Evolutionary conservation across 2,329 filamentous ascomycete species (phyloP).

Genomic region (Parasarocladium wereldwijsianum): DNA sequence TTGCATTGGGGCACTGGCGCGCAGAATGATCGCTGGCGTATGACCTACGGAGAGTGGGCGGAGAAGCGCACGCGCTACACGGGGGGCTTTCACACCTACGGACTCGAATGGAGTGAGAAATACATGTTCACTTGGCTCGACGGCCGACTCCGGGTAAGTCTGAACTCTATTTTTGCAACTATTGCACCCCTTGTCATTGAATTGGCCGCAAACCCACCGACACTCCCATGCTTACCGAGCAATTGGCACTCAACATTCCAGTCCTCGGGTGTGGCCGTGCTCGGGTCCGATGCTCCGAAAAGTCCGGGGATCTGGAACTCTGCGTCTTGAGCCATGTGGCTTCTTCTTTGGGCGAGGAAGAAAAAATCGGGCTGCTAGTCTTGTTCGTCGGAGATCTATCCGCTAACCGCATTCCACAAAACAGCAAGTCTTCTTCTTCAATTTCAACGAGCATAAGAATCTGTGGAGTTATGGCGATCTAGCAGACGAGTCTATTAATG

Average conservation of each 20-base stretch:
- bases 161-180: no score
- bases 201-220: no score
- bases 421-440: conserved; percentile 22
- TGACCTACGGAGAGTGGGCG: conserved; percentile 4
- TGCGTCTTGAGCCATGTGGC: no score
- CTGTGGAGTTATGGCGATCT: conserved; percentile 23
- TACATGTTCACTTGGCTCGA: conserved; percentile 40
- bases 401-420: conserved; percentile 8
- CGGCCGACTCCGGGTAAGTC: conserved; percentile 12
- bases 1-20: conserved; percentile 24
- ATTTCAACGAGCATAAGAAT: conserved; percentile 16
- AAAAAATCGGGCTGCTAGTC: no score
- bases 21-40: conserved; percentile 3
- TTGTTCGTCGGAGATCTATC: no score
- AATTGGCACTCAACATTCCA: no score
- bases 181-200: no score
- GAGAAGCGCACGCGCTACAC: conserved; percentile 13
- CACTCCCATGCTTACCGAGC: no score
- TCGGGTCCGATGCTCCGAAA: no score
- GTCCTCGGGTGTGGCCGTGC: no score
- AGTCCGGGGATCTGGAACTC: no score
- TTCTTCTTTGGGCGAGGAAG: no score
- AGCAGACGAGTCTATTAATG: conserved; percentile 21
- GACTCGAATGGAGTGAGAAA: conserved; percentile 34
- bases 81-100: conserved; percentile 32